Evolutionary conservation across 495 filamentous ascomycete genomes (phyloP).

Genomic region (Rostrohypoxylon terebratum): DNA sequence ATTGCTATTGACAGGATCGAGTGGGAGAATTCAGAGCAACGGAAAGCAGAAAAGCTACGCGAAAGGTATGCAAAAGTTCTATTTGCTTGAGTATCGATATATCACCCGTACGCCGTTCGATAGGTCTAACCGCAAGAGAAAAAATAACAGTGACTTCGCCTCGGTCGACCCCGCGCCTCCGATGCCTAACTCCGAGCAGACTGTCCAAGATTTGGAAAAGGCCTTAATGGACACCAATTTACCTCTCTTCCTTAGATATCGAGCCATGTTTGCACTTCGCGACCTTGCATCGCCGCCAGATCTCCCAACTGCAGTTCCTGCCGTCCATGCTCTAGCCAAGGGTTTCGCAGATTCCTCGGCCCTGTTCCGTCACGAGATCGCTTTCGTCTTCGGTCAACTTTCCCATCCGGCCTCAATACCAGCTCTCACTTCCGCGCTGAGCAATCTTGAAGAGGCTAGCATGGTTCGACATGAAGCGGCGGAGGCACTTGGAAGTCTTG

Average conservation of each 20-base stretch:
- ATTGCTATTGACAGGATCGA: conserved; percentile 93
- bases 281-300: conserved; percentile 93
- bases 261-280: conserved; percentile 96
- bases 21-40: conserved; percentile 85
- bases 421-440: conserved; percentile 80
- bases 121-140: conserved; percentile 37
- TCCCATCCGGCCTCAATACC: conserved; percentile 96
- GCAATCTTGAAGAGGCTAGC: conserved; percentile 81
- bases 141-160: conserved; percentile 79
- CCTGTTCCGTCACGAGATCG: conserved; percentile 97
- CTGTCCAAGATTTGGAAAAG: conserved; percentile 80
- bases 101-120: conserved; percentile 13
- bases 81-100: conserved; percentile 7
- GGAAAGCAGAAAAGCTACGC: conserved; percentile 77
- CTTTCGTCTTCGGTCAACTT: conserved; percentile 97
- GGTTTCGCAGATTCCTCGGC: conserved; percentile 89
- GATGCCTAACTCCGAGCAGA: conserved; percentile 70
- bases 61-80: conserved; percentile 68
- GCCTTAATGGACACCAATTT: conserved; percentile 80
- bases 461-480: conserved; percentile 99
- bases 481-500: conserved; percentile 95
- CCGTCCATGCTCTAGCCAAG: conserved; percentile 84
- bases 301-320: conserved; percentile 84
- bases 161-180: conserved; percentile 97
- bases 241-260: conserved; percentile 91